phyloP scores from a whole-genome alignment of 257 asterid genomes.

The Ajuga chamaepitys region DNA sequence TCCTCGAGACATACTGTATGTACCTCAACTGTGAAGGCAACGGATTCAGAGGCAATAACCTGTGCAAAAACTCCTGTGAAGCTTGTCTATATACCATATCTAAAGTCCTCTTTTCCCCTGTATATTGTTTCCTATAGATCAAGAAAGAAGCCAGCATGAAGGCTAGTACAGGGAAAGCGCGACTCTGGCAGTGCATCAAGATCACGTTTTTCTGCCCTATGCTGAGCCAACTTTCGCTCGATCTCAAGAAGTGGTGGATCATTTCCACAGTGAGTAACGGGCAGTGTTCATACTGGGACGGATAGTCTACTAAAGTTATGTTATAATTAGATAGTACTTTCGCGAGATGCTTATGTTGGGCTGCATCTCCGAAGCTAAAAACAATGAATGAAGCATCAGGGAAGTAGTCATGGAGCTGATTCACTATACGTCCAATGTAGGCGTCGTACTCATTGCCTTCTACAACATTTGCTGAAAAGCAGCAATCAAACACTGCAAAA shows the following conservation, averaged over 20 bases:
- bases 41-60: constrained; percentile 43
- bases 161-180: constrained; percentile 49
- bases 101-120: constrained; percentile 49
- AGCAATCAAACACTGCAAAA: constrained; percentile 61
- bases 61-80: constrained; percentile 39
- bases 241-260: constrained; percentile 54
- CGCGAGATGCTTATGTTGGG: constrained; percentile 24
- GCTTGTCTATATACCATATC: constrained; percentile 66
- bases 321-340: constrained; percentile 25
- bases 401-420: constrained; percentile 41
- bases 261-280: constrained; percentile 53
- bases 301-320: constrained; percentile 46
- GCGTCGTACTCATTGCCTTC: constrained; percentile 32
- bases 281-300: constrained; percentile 33
- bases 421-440: constrained; percentile 33
- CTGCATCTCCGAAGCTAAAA: constrained; percentile 48
- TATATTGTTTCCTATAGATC: constrained; percentile 40
- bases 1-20: constrained; percentile 55
- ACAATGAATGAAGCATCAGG: constrained; percentile 57
- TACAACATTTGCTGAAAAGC: constrained; percentile 39
- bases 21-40: constrained; percentile 73
- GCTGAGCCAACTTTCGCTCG: constrained; percentile 61
- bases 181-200: constrained; percentile 56
- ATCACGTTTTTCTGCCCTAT: constrained; percentile 48
- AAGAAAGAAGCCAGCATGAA: constrained; percentile 53